phyloP scores from a whole-genome alignment of 2,329 filamentous ascomycete species.

The Dryadomyces quercivorus region DNA sequence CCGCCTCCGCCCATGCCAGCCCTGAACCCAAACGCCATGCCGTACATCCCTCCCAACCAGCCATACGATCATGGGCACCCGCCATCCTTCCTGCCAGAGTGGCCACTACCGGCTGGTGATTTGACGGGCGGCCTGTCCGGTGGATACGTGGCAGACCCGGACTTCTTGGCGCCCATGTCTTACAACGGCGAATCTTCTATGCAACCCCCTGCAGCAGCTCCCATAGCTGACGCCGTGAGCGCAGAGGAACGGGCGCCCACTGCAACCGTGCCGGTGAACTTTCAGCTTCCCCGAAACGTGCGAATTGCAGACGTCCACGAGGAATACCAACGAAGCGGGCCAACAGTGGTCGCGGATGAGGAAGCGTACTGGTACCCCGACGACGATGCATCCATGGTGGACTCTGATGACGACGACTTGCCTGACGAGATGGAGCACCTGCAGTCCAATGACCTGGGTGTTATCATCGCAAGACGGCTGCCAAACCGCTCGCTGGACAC shows the following conservation, averaged over 20 bases:
- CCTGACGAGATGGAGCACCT: conserved; percentile 22
- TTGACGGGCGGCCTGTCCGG: not conserved
- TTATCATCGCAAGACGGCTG: conserved; percentile 24
- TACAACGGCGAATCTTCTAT: not conserved
- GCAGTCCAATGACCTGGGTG: conserved; percentile 27
- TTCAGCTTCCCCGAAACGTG: too few species aligned
- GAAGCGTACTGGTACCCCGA: conserved; percentile 38
- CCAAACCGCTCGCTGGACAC: conserved; percentile 23
- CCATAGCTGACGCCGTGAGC: too few species aligned
- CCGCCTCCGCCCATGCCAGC: not conserved
- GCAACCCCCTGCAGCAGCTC: too few species aligned
- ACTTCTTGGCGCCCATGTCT: not conserved
- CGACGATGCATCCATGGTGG: conserved; percentile 50
- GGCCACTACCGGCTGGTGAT: not conserved
- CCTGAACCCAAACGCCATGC: not conserved
- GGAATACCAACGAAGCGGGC: not conserved
- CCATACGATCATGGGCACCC: not conserved
- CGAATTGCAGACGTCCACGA: too few species aligned
- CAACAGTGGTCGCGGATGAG: conserved; percentile 11
- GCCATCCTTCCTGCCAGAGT: not conserved
- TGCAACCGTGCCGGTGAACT: too few species aligned
- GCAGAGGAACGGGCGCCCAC: too few species aligned
- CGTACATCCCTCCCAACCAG: not conserved
- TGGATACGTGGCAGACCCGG: not conserved
- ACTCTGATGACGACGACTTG: conserved; percentile 46